phyloP scores from a whole-genome alignment of 2,329 filamentous ascomycete genomes.

The Incumbomyces lentus region DNA sequence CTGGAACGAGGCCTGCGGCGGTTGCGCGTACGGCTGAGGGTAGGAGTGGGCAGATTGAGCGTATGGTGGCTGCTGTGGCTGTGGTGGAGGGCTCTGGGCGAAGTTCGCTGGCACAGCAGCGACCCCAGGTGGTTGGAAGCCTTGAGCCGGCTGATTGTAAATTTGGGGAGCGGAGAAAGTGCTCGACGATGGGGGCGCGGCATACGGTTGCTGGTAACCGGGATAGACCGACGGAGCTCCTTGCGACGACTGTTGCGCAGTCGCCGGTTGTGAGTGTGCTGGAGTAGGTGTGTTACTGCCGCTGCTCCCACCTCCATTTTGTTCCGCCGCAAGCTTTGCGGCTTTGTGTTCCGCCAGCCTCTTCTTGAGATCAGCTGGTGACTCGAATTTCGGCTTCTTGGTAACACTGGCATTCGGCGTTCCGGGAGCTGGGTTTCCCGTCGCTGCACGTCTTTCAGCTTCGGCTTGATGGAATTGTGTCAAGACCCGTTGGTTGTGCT shows the following conservation, averaged over 20 bases:
- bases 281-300: conserved; percentile 48
- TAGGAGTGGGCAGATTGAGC: conserved; percentile 9
- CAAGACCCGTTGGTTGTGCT: conserved; percentile 78
- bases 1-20: conserved; percentile 16
- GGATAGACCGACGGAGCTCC: conserved; percentile 13
- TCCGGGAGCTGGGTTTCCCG: conserved; percentile 71
- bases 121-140: conserved; percentile 15
- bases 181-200: conserved; percentile 1
- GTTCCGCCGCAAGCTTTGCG: conserved; percentile 47
- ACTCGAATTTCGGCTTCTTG: conserved; percentile 64
- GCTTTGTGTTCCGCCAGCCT: conserved; percentile 68
- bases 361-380: conserved; percentile 66
- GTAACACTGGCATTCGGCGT: conserved; percentile 33
- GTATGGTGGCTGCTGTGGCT: conserved; percentile 5
- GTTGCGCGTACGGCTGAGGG: conserved; percentile 15
- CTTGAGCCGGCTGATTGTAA: conserved; percentile 21
- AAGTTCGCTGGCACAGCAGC: conserved; percentile 5
- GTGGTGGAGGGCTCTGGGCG: conserved; percentile 8
- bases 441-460: conserved; percentile 67
- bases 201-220: conserved; percentile 18
- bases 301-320: conserved; percentile 45
- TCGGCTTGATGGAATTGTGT: conserved; percentile 77
- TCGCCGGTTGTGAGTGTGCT: conserved; percentile 34
- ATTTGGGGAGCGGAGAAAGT: conserved; percentile 11
- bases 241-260: conserved; percentile 16